These are phyloP conservation scores for Eimeria praecox DNA, from an alignment of 169 alveolate genomes.

Conservation along the genomic window DNA sequence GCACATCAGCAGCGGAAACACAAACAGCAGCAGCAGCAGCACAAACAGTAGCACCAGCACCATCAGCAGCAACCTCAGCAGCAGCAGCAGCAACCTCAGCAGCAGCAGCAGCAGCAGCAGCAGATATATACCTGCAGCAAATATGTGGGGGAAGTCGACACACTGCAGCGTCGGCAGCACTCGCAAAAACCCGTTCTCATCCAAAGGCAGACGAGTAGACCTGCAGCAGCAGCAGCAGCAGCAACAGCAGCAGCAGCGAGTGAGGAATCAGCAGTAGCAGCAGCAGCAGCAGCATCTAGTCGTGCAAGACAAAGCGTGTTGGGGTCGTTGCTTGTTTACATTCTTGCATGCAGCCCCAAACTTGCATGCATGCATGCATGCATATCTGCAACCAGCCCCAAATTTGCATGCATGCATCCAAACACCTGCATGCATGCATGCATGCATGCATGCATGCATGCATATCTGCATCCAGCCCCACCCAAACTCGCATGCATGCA, in stretches of 20 bases:
- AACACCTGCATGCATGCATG: too few species aligned
- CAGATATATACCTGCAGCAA: constrained; percentile 43
- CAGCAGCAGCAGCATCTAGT: background rate
- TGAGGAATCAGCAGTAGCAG: background rate
- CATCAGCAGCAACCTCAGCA: background rate
- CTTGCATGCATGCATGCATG: background rate
- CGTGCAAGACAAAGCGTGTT: background rate
- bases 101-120: constrained; percentile 6
- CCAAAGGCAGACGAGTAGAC: constrained; percentile 10
- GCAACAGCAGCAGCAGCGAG: constrained; percentile 22
- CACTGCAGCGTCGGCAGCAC: constrained; percentile 7
- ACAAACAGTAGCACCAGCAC: background rate
- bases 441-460: background rate
- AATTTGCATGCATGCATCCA: too few species aligned
- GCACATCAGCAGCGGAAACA: background rate
- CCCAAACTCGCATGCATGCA: background rate
- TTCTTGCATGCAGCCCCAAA: too few species aligned
- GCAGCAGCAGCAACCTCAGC: background rate
- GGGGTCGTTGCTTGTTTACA: too few species aligned
- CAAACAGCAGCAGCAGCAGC: background rate
- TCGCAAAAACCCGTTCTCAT: constrained; percentile 26
- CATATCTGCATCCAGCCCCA: too few species aligned
- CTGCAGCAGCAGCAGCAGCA: constrained; percentile 9
- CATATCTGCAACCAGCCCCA: too few species aligned
- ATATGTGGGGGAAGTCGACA: constrained; percentile 20